phyloP scores from a whole-genome alignment of 2,329 filamentous ascomycete genomes.

The Helicocarpus griseus region DNA sequence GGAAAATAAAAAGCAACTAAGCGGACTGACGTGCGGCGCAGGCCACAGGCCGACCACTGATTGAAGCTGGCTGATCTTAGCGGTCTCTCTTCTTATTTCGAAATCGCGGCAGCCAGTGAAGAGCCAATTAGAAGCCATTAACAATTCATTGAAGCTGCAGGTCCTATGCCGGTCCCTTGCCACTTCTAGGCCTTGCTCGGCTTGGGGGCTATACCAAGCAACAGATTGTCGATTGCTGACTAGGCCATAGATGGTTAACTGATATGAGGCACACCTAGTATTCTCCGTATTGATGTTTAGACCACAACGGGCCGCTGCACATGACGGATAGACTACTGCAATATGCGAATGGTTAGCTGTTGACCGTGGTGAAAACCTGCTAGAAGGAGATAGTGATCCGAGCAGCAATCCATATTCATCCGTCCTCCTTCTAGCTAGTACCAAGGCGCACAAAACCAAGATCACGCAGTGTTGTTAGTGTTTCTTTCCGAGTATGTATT shows the following conservation, averaged over 20 bases:
- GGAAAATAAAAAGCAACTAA: slow-evolving; percentile 1
- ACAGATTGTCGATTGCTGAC: neutral
- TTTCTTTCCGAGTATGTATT: neutral
- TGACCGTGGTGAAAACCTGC: neutral
- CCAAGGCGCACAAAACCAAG: neutral
- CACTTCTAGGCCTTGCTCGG: neutral
- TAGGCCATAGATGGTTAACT: neutral
- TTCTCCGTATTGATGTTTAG: neutral
- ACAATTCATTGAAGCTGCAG: neutral
- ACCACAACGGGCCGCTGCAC: neutral
- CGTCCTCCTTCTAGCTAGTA: too few relatives aligned
- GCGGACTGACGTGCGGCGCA: neutral
- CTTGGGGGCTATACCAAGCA: neutral
- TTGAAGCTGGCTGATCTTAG: neutral
- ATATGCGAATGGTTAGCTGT: too few relatives aligned
- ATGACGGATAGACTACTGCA: neutral
- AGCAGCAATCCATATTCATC: neutral
- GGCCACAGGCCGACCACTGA: neutral
- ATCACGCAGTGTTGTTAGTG: neutral
- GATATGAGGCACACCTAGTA: neutral
- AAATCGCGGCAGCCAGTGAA: neutral
- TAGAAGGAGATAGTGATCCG: neutral
- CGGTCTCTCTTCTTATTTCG: neutral
- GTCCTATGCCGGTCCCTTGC: neutral
- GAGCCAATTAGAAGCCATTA: neutral